Evolutionary conservation across 2,329 filamentous ascomycete species (phyloP).

Genomic region (Sporothrix luriei): DNA sequence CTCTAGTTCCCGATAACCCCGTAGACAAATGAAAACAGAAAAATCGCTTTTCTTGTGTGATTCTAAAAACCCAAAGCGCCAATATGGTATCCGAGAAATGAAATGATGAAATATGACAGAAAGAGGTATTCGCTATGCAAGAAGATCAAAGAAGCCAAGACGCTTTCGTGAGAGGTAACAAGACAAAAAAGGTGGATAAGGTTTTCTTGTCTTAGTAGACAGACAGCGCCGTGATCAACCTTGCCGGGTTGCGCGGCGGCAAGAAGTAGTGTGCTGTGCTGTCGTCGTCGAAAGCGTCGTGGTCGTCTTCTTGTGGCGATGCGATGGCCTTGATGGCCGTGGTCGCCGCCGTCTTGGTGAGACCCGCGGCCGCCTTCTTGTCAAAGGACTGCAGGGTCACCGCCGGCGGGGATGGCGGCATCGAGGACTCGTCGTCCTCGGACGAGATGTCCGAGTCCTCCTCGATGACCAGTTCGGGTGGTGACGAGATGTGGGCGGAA

Average conservation of each 20-base stretch:
- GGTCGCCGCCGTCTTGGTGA: constrained; percentile 31
- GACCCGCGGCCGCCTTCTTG: constrained; percentile 48
- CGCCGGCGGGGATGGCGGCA: constrained; percentile 70
- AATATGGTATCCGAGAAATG: constrained; percentile 23
- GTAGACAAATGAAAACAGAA: constrained; percentile 19
- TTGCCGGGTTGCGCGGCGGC: constrained; percentile 54
- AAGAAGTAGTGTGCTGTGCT: constrained; percentile 52
- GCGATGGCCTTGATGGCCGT: constrained; percentile 43
- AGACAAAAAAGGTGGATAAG: neutral
- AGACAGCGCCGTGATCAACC: constrained; percentile 58
- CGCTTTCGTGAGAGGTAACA: constrained; percentile 12
- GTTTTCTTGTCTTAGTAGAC: constrained; percentile 52
- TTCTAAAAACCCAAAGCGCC: constrained; percentile 16
- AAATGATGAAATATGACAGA: constrained; percentile 1
- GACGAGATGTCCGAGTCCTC: constrained; percentile 66
- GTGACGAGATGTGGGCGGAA: constrained; percentile 62
- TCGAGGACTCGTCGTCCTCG: constrained; percentile 68
- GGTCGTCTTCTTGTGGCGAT: constrained; percentile 48
- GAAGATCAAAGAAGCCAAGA: constrained; percentile 20
- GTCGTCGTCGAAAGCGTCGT: constrained; percentile 42
- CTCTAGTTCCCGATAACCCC: constrained; percentile 9
- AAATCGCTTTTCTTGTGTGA: constrained; percentile 22
- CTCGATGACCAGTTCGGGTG: constrained; percentile 64
- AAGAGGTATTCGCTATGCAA: constrained; percentile 32
- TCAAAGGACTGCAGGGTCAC: constrained; percentile 62